Conservation (phyloP, 768 basidiomycete genomes). For the Russula ochroleuca region DNA sequence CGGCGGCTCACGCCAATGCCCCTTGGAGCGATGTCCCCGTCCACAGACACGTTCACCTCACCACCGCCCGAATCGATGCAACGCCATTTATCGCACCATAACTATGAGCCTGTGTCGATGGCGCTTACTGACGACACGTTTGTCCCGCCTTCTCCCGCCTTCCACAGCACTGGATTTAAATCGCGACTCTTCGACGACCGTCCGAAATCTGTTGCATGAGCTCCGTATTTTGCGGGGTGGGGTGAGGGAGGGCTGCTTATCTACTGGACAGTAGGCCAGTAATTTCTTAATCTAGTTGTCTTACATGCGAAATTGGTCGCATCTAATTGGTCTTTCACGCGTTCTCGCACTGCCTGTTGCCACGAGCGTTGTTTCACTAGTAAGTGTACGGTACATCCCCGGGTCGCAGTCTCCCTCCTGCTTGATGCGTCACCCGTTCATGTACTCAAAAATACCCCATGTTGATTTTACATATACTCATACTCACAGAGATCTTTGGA, state of each 20-base stretch:
- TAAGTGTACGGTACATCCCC: slow-evolving; percentile 4
- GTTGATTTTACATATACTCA: neutral
- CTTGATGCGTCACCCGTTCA: neutral
- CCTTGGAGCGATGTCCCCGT: slow-evolving; percentile 37
- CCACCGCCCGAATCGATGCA: slow-evolving; percentile 18
- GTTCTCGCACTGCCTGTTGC: neutral
- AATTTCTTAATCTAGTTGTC: neutral
- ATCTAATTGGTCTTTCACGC: neutral
- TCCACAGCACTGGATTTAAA: slow-evolving; percentile 23
- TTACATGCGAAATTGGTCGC: neutral
- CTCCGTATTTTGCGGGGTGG: too few species aligned
- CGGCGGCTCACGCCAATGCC: slow-evolving; percentile 58
- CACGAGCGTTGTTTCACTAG: slow-evolving; percentile 2
- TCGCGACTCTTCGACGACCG: slow-evolving; percentile 21
- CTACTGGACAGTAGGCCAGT: neutral
- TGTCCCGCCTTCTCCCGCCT: slow-evolving; percentile 36
- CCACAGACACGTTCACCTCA: slow-evolving; percentile 25
- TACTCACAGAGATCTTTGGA: neutral
- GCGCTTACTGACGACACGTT: slow-evolving; percentile 39
- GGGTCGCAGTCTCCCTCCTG: neutral
- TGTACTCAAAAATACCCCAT: slow-evolving; percentile 6
- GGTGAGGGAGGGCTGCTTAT: neutral
- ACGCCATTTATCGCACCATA: slow-evolving; percentile 36
- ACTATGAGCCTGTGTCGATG: slow-evolving; percentile 74
- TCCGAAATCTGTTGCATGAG: slow-evolving; percentile 35